Evolutionary conservation across 108 stramenopile genomes (phyloP).

Genomic region (Phaeodactylum tricornutum): DNA sequence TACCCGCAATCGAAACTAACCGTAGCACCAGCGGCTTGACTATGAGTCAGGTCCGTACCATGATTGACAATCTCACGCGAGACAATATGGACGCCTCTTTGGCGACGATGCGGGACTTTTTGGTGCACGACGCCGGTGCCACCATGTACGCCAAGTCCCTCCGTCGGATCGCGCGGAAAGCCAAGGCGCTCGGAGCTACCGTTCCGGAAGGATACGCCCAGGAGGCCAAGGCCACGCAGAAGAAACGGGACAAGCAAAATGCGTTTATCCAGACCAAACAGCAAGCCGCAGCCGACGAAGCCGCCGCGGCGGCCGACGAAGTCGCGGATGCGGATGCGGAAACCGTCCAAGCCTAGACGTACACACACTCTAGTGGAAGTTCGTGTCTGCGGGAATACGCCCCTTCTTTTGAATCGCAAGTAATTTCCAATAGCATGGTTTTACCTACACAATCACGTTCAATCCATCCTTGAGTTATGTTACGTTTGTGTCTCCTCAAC

Average conservation of each 20-base stretch:
- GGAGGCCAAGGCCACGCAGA: slow-evolving; percentile 45
- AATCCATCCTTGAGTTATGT: no score
- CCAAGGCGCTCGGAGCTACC: slow-evolving; percentile 28
- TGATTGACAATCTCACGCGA: slow-evolving; percentile 21
- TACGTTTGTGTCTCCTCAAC: no score
- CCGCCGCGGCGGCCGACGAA: slow-evolving; percentile 17
- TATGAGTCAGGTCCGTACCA: slow-evolving; percentile 17
- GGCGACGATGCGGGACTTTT: slow-evolving; percentile 38
- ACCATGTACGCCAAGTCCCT: slow-evolving; percentile 45
- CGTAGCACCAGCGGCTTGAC: not conserved
- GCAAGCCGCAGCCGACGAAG: slow-evolving; percentile 24
- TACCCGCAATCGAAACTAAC: no score
- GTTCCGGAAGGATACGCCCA: slow-evolving; percentile 40
- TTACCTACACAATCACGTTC: no score
- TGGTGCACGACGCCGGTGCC: slow-evolving; percentile 38
- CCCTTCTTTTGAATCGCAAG: no score
- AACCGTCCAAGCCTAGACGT: not conserved
- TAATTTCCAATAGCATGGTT: no score
- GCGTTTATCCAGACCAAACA: slow-evolving; percentile 36
- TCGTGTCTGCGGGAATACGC: no score
- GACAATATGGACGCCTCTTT: slow-evolving; percentile 41
- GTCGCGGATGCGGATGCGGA: slow-evolving; percentile 18
- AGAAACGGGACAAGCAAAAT: slow-evolving; percentile 44
- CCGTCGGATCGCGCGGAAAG: slow-evolving; percentile 22
- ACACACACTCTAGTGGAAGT: no score